These are phyloP conservation scores for Paraphysoderma sedebokerense DNA, from an alignment of 371 early-diverging fungal genomes.

Conservation along the genomic window DNA sequence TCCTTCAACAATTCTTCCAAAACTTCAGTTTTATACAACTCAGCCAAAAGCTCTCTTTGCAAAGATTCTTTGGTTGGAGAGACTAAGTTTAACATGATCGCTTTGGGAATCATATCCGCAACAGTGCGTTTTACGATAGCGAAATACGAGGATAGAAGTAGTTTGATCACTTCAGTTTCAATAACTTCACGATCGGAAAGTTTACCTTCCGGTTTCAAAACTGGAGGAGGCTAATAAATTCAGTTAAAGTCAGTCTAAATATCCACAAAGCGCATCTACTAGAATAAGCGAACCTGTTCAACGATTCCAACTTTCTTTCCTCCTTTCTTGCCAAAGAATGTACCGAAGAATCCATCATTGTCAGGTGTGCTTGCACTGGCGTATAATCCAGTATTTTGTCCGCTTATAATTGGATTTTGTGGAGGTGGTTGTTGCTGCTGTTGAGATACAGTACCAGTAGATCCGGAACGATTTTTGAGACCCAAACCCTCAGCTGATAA, in stretches of 20 bases:
- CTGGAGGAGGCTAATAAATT: constrained; percentile 57
- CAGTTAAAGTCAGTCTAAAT: background rate
- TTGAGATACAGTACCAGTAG: too few relatives aligned
- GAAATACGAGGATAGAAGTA: constrained; percentile 89
- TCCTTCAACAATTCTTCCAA: constrained; percentile 86
- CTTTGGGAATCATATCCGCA: constrained; percentile 96
- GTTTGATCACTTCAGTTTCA: constrained; percentile 96
- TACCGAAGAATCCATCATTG: constrained; percentile 78
- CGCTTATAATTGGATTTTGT: too few relatives aligned
- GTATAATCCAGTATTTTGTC: too few relatives aligned
- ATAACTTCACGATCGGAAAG: constrained; percentile 89
- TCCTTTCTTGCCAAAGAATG: constrained; percentile 64
- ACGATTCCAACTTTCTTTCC: background rate
- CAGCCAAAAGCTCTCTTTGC: constrained; percentile 86
- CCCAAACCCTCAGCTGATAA: too few relatives aligned
- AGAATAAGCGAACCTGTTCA: background rate
- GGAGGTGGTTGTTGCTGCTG: too few relatives aligned
- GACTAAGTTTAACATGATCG: constrained; percentile 96
- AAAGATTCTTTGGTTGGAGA: constrained; percentile 74
- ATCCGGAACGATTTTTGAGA: too few relatives aligned
- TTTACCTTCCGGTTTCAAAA: constrained; percentile 85
- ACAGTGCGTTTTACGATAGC: constrained; percentile 95
- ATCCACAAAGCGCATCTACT: background rate
- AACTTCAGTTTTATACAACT: constrained; percentile 87
- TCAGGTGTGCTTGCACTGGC: constrained; percentile 15